These are phyloP conservation scores for Annona cherimola DNA, from an alignment of 164 flowering plant species.

Conservation along the genomic window DNA sequence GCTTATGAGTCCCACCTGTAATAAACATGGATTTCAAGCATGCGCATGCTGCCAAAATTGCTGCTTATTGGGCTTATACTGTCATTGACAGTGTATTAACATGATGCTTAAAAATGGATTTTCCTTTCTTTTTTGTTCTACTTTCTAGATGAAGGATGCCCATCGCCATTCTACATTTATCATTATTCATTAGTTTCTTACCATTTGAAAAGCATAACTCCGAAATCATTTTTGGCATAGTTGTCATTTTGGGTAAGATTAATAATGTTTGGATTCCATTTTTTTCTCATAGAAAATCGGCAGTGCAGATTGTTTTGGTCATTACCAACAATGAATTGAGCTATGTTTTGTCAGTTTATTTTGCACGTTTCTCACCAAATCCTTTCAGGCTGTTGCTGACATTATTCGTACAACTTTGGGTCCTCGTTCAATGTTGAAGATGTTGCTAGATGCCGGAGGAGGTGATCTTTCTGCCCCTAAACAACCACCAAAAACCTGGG, in stretches of 20 bases:
- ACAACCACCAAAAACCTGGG: no score
- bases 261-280: no score
- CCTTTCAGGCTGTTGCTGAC: slow-evolving; percentile 83
- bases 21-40: background rate
- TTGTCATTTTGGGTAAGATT: no score
- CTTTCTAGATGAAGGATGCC: no score
- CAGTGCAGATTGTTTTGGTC: no score
- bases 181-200: no score
- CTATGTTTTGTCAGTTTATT: background rate
- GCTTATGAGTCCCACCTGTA: background rate
- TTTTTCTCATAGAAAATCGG: no score
- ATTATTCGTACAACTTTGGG: slow-evolving; percentile 97
- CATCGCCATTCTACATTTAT: no score
- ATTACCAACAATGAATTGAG: background rate
- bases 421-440: slow-evolving; percentile 95
- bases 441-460: slow-evolving; percentile 91
- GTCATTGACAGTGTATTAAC: background rate
- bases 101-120: background rate
- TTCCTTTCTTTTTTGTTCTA: no score
- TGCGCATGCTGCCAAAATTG: background rate
- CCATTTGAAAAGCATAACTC: no score
- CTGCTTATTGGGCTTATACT: background rate
- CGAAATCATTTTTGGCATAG: no score
- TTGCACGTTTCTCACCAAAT: background rate
- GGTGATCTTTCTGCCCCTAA: slow-evolving; percentile 30